Base-by-base conservation (phyloP, 164 flowering plant genomes). In the Annona squamosa region DNA sequence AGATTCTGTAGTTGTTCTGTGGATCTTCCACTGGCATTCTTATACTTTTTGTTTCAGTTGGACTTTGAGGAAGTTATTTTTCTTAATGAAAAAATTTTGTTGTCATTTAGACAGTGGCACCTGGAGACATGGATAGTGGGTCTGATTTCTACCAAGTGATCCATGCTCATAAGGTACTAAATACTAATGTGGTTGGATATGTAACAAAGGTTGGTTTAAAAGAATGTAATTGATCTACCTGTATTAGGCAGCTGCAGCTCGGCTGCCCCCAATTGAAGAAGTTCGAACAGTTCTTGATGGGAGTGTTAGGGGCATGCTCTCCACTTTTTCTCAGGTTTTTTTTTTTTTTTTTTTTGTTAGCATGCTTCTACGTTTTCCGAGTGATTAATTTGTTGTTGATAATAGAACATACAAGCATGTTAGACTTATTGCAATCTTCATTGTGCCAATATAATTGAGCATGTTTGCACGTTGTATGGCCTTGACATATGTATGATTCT, bases 201-300 rank as follows among this genome's bases (percentile, higher is more conserved):
- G 9, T n/a, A 3, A 45, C 13, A 3, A 2, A 16, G 46, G 18
- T n/a, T 18, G 6, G 12, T 18, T 45, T 12, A 41, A 6, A 17
- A n/a, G 45, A 47, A 5, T 69, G 9, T 56, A 1, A 16, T 57
- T 56, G 13, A 42, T 42, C 41, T 61, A 18, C 48, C 2, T 18
- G 13, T n/a, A 16, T 16, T 46, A 93, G 97, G 87, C 88, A 75
- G 77, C 77, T 69, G 97, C 95, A 43, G 85, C 90, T 67, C 84
- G 95, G 76, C 89, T 93, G 67, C 79, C 90, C n/a, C 90, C 97
- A 1, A 63, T 84, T 69, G 94, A 90, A 74, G 90, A 89, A 82
- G 76, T 93, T 68, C 84, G 87, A 44, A 93, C 93, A 6, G 73
- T 90, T 19, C 86, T 91, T 67, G 83, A 89, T 78, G 65, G 74